A percentile compares a stretch with the other conserved stretches of the same genome.
These are phyloP conservation scores for Urostyla sp. DNA, from an alignment of 73 alveolate species.

Conservation along the genomic window DNA sequence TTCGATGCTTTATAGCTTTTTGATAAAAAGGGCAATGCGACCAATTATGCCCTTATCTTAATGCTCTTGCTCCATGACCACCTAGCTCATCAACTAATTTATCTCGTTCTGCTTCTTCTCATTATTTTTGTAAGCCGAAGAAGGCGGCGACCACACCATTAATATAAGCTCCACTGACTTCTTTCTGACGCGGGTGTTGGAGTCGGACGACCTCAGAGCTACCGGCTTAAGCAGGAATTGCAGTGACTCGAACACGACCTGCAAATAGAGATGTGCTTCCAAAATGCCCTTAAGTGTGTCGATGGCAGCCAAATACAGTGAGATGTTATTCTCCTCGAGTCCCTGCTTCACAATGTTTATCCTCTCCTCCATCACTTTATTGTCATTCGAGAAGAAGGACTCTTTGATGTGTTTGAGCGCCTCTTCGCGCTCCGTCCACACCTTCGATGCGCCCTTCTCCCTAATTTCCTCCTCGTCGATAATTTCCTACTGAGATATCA, in stretches of 20 bases:
- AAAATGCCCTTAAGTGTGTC: constrained; percentile 53
- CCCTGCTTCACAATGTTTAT: constrained; percentile 39
- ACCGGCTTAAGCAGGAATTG: constrained; percentile 25
- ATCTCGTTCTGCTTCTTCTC: neutral
- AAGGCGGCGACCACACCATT: constrained; percentile 38
- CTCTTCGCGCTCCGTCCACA: constrained; percentile 66
- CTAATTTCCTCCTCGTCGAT: constrained; percentile 39
- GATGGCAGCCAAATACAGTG: constrained; percentile 55
- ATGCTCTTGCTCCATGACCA: constrained; percentile 4
- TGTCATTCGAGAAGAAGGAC: constrained; percentile 38
- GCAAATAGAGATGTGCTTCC: constrained; percentile 21
- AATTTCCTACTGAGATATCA: constrained; percentile 3
- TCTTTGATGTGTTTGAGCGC: constrained; percentile 64
- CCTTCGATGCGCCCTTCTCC: constrained; percentile 64
- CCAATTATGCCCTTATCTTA: constrained; percentile 64
- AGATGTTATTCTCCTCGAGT: constrained; percentile 63
- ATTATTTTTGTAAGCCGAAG: neutral
- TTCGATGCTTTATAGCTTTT: constrained; percentile 25
- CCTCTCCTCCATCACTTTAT: constrained; percentile 45
- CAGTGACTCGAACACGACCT: constrained; percentile 22
- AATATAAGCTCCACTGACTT: constrained; percentile 50
- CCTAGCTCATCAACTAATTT: constrained; percentile 35
- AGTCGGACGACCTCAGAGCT: constrained; percentile 47
- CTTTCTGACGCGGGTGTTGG: constrained; percentile 69
- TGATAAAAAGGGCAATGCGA: constrained; percentile 43